Percentiles rank a stretch among this genome's conserved stretches.
phyloP scores from a whole-genome alignment of 1,284 basidiomycete species.

The Cryptococcus hybrid region DNA sequence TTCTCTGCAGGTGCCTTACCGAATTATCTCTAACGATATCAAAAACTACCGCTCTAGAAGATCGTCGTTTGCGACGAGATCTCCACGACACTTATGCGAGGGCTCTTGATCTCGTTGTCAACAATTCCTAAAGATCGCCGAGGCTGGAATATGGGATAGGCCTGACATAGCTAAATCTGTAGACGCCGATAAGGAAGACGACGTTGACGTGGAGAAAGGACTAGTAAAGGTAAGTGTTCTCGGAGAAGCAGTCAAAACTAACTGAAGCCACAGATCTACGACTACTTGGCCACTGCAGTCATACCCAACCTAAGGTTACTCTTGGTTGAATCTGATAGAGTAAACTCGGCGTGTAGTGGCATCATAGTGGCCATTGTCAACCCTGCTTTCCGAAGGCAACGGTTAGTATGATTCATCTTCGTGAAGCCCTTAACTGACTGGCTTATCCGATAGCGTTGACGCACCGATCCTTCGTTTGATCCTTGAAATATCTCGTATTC shows the following conservation, averaged over 20 bases:
- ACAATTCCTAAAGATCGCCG: constrained; percentile 71
- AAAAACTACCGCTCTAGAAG: constrained; percentile 85
- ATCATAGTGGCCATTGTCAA: constrained; percentile 82
- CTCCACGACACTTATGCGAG: constrained; percentile 87
- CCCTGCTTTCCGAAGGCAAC: constrained; percentile 60
- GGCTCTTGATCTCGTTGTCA: constrained; percentile 75
- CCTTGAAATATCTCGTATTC: constrained; percentile 73
- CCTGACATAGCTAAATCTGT: neutral
- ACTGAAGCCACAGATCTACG: constrained; percentile 58
- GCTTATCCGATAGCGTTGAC: constrained; percentile 43
- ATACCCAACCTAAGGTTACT: constrained; percentile 78
- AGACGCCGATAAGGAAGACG: constrained; percentile 8
- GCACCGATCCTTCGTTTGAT: constrained; percentile 60
- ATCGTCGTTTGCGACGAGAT: constrained; percentile 82
- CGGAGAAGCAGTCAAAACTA: neutral
- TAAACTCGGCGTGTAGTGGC: constrained; percentile 71
- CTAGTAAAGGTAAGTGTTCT: constrained; percentile 5
- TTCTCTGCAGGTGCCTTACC: constrained; percentile 65
- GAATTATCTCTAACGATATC: constrained; percentile 75
- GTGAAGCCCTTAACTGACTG: neutral
- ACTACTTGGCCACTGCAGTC: constrained; percentile 67
- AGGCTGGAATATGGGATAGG: constrained; percentile 24
- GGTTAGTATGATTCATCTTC: constrained; percentile 16
- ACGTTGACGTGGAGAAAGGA: neutral
- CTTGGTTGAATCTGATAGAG: constrained; percentile 80